Percentiles rank a stretch among this genome's conserved stretches.
phyloP scores from a whole-genome alignment of 257 asterid genomes.

The Nicotiana tomentosiformis region DNA sequence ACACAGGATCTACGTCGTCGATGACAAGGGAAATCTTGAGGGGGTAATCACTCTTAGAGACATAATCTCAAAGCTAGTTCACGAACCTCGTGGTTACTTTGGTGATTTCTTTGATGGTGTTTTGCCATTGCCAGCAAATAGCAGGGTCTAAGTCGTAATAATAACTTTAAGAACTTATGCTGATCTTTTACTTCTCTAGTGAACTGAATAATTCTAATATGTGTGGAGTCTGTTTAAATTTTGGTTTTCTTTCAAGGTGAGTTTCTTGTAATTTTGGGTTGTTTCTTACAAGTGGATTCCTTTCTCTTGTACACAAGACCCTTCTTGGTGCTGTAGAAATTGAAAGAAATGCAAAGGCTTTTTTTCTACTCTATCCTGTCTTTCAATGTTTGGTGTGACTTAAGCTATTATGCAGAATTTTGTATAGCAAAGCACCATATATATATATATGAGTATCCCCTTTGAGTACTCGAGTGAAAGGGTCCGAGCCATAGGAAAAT shows the following conservation, averaged over 20 bases:
- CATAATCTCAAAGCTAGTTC: conserved; percentile 91
- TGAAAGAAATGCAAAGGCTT: not conserved
- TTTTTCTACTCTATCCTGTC: not conserved
- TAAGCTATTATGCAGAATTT: no score
- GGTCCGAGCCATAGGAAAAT: no score
- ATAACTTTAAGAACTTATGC: conserved; percentile 3
- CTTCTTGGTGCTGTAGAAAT: not conserved
- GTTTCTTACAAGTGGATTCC: not conserved
- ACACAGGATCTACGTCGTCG: conserved; percentile 78
- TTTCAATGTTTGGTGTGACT: not conserved
- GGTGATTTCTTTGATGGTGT: conserved; percentile 99
- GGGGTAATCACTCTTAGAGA: conserved; percentile 90
- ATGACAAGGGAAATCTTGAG: conserved; percentile 64
- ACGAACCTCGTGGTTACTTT: conserved; percentile 95
- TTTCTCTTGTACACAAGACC: not conserved
- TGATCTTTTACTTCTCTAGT: conserved; percentile 4
- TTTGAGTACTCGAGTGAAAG: no score
- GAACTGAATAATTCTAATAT: not conserved
- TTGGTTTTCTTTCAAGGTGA: not conserved
- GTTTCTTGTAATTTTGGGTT: conserved; percentile 1
- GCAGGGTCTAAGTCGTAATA: conserved; percentile 59
- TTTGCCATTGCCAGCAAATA: conserved; percentile 80
- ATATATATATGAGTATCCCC: no score
- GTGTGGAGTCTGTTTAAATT: not conserved
- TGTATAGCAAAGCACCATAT: no score